phyloP scores from a whole-genome alignment of 164 flowering plant genomes.

The Dillenia turbinata region DNA sequence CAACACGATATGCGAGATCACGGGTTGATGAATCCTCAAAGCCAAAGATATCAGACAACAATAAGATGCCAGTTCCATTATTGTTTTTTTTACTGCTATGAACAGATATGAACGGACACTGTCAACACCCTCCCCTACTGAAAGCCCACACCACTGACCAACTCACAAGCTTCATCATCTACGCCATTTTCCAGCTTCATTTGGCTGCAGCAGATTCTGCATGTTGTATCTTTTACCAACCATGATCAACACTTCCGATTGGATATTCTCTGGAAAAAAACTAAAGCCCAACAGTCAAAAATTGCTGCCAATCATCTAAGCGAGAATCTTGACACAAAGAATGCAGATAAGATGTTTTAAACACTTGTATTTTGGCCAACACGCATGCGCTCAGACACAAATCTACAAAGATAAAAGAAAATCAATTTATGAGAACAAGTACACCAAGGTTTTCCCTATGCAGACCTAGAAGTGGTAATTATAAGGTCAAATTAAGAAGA shows the following conservation, averaged over 20 bases:
- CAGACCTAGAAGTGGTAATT: too few relatives aligned
- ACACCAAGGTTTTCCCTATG: too few relatives aligned
- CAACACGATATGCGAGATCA: constrained; percentile 88
- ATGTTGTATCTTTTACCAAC: constrained; percentile 11
- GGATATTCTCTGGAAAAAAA: constrained; percentile 54
- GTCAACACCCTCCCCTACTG: constrained; percentile 61
- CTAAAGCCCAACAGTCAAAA: constrained; percentile 53
- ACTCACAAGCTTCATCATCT: constrained; percentile 77
- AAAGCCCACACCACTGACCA: constrained; percentile 68
- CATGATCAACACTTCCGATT: constrained; percentile 12
- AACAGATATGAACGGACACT: constrained; percentile 53
- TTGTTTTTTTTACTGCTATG: constrained; percentile 86
- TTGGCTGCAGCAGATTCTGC: constrained; percentile 32
- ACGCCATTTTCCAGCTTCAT: constrained; percentile 37
- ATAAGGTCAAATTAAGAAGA: too few relatives aligned
- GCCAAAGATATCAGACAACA: constrained; percentile 78
- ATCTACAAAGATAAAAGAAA: too few relatives aligned
- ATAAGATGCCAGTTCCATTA: constrained; percentile 67
- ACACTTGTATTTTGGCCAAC: too few relatives aligned
- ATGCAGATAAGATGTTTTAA: too few relatives aligned
- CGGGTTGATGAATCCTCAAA: constrained; percentile 75
- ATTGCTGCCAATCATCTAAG: not conserved
- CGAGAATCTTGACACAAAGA: too few relatives aligned
- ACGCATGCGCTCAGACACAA: too few relatives aligned
- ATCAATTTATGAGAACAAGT: too few relatives aligned